These are phyloP conservation scores for Pinus tabuliformis DNA, from an alignment of 75 land plant genomes.

Conservation along the genomic window DNA sequence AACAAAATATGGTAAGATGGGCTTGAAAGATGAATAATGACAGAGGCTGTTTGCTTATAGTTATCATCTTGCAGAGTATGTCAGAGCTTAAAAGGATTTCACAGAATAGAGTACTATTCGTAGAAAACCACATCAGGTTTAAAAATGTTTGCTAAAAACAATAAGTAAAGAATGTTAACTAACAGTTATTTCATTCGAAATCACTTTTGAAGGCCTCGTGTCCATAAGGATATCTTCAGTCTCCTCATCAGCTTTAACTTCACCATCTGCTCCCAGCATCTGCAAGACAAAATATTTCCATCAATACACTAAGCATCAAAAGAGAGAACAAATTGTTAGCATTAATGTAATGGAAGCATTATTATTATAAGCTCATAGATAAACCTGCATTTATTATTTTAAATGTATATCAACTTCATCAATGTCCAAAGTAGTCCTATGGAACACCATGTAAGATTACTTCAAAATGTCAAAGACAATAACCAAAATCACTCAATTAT, in stretches of 20 bases:
- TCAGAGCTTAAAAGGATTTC: too few relatives aligned
- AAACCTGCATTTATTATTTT: not conserved
- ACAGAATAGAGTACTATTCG: not conserved
- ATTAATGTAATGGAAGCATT: not conserved
- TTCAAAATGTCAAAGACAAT: not conserved
- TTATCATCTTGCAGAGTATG: not conserved
- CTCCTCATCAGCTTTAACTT: constrained; percentile 64
- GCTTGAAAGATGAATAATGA: not conserved
- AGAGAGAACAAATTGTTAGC: not conserved
- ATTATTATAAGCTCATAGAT: not conserved
- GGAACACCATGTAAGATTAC: not conserved
- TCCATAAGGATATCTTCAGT: constrained; percentile 69
- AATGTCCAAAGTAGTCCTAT: not conserved
- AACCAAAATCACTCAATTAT: not conserved
- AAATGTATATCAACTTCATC: not conserved
- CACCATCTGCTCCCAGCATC: constrained; percentile 37
- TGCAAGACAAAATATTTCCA: constrained; percentile 6
- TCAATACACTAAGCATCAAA: not conserved
- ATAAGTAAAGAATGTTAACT: constrained; percentile 14
- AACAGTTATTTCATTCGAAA: constrained; percentile 76
- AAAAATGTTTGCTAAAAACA: not conserved
- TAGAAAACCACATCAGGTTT: not conserved
- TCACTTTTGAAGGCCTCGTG: constrained; percentile 85
- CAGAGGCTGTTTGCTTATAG: not conserved
- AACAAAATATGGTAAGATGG: not conserved